These are phyloP conservation scores for Lactarius sanguifluus DNA, from an alignment of 768 basidiomycete species.

Conservation along the genomic window DNA sequence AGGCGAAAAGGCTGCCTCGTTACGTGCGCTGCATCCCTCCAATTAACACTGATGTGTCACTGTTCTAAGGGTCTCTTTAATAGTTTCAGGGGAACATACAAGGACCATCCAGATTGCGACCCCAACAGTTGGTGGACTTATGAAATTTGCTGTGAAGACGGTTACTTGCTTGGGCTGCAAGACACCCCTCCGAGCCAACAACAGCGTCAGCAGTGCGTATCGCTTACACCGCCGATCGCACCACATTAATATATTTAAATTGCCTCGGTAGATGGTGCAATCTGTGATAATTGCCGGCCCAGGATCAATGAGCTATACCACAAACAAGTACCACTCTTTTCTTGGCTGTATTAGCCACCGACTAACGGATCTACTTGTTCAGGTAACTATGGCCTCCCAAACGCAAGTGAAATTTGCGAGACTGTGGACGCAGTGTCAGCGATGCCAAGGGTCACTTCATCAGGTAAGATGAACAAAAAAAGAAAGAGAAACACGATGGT, in stretches of 20 bases:
- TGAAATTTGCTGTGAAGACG: constrained; percentile 98
- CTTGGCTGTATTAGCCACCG: neutral
- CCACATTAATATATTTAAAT: constrained; percentile 3
- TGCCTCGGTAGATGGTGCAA: constrained; percentile 68
- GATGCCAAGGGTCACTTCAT: constrained; percentile 97
- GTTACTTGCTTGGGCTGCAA: constrained; percentile 95
- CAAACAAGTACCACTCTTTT: constrained; percentile 63
- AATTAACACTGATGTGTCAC: neutral
- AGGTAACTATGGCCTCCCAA: constrained; percentile 61
- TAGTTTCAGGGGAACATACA: constrained; percentile 96
- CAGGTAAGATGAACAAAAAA: constrained; percentile 50
- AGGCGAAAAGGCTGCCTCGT: constrained; percentile 82
- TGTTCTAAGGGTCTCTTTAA: constrained; percentile 19
- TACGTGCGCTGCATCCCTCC: constrained; percentile 53
- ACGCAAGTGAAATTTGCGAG: constrained; percentile 90
- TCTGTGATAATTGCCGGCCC: constrained; percentile 91
- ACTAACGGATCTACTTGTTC: neutral
- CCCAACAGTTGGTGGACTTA: constrained; percentile 92
- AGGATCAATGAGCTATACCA: constrained; percentile 88
- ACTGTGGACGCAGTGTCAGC: constrained; percentile 97
- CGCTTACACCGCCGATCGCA: neutral
- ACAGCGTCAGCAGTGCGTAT: constrained; percentile 66
- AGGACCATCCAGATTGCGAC: constrained; percentile 95
- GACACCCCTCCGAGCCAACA: constrained; percentile 75
- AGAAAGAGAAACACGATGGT: constrained; percentile 25